Evolutionary conservation across 2,329 filamentous ascomycete genomes (phyloP).

Genomic region (Fulvia fulva): DNA sequence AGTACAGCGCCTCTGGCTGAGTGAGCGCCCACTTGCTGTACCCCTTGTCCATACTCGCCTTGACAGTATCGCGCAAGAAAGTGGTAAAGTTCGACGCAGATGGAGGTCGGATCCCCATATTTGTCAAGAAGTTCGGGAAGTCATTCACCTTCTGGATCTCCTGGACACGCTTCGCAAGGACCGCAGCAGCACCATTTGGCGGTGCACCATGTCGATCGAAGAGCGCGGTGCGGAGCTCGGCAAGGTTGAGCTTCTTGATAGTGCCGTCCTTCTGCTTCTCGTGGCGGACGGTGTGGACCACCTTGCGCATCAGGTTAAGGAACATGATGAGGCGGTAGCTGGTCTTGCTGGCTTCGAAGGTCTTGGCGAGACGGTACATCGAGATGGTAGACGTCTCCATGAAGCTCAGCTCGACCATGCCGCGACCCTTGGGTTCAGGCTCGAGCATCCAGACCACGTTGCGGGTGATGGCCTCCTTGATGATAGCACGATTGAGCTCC

Average conservation of each 20-base stretch:
- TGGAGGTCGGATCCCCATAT: constrained; percentile 12
- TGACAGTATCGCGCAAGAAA: constrained; percentile 15
- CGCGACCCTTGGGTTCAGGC: constrained; percentile 5
- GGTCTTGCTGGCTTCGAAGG: constrained; percentile 21
- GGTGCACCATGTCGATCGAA: constrained; percentile 22
- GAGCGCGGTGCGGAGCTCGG: constrained; percentile 14
- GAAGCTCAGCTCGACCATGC: constrained; percentile 21
- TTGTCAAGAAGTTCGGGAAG: constrained; percentile 16
- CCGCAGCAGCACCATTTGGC: constrained; percentile 17
- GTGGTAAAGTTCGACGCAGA: constrained; percentile 13
- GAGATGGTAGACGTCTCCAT: constrained; percentile 18
- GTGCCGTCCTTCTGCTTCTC: background rate
- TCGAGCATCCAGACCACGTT: constrained; percentile 28
- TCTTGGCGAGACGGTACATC: constrained; percentile 20
- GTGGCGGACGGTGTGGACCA: constrained; percentile 8
- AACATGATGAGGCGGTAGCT: constrained; percentile 24
- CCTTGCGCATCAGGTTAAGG: constrained; percentile 20
- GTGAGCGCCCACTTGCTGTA: constrained; percentile 19
- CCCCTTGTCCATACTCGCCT: constrained; percentile 17
- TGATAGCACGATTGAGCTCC: constrained; percentile 20
- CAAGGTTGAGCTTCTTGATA: constrained; percentile 10
- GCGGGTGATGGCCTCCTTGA: constrained; percentile 24
- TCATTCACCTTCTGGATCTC: constrained; percentile 19
- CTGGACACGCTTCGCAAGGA: constrained; percentile 16
- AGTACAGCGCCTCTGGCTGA: constrained; percentile 18